Percentiles rank a stretch among this genome's conserved stretches.
phyloP scores from a whole-genome alignment of 345 rosid species.

The Abelmoschus esculentus region DNA sequence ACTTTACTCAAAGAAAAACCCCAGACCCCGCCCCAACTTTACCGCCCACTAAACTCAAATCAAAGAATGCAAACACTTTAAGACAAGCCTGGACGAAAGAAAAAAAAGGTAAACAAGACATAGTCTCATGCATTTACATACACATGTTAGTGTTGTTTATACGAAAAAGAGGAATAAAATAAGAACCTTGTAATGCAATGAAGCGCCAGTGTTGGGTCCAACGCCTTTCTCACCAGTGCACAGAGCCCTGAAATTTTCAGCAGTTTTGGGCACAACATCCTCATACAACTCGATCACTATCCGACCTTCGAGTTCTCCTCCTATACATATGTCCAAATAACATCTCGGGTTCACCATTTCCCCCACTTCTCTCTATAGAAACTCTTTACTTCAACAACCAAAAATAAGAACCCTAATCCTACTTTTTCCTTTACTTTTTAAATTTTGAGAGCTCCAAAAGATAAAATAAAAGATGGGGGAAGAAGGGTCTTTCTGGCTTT shows the following conservation, averaged over 20 bases:
- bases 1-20: neutral
- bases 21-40: neutral
- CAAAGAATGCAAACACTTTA: neutral
- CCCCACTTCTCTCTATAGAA: neutral
- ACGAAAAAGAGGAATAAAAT: neutral
- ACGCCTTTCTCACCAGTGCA: slow-evolving; percentile 92
- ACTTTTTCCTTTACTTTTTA: neutral
- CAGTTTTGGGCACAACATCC: slow-evolving; percentile 84
- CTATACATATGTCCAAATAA: slow-evolving; percentile 78
- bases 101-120: neutral
- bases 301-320: slow-evolving; percentile 90
- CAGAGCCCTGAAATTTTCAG: slow-evolving; percentile 83
- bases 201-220: slow-evolving; percentile 59
- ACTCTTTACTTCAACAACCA: neutral
- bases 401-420: slow-evolving; percentile 4
- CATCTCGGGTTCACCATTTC: slow-evolving; percentile 67
- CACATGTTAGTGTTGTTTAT: neutral
- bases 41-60: neutral
- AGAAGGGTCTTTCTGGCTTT: neutral
- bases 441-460: neutral
- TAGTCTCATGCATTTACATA: neutral
- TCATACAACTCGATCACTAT: slow-evolving; percentile 71
- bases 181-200: slow-evolving; percentile 82
- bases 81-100: neutral
- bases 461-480: too few species aligned